Conservation (phyloP, 2,329 filamentous ascomycete genomes). For the Fonsecaea erecta region DNA sequence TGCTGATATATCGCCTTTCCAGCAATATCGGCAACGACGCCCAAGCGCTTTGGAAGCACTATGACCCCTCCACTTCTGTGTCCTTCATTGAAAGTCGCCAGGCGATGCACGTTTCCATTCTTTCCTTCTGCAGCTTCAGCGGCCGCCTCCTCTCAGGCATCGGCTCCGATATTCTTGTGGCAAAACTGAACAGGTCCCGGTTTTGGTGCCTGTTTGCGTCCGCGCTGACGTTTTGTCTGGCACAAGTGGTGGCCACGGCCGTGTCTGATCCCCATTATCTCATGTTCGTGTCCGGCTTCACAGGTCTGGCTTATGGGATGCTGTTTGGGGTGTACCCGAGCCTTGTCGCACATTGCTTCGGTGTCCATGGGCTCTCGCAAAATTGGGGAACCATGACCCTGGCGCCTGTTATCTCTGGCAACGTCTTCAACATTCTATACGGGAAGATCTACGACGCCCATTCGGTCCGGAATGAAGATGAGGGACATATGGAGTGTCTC, state of each 20-base stretch:
- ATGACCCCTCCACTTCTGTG: constrained; percentile 72
- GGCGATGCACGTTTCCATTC: constrained; percentile 88
- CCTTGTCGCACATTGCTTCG: constrained; percentile 86
- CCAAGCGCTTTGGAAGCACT: constrained; percentile 85
- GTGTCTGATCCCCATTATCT: constrained; percentile 79
- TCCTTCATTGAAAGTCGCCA: constrained; percentile 80
- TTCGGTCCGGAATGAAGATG: constrained; percentile 65
- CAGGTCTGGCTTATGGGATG: constrained; percentile 88
- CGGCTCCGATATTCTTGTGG: constrained; percentile 87
- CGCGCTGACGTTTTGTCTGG: constrained; percentile 74
- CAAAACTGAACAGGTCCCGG: constrained; percentile 76
- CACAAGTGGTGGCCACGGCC: constrained; percentile 75
- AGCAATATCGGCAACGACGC: constrained; percentile 94
- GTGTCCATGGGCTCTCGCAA: constrained; percentile 83
- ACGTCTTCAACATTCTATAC: constrained; percentile 92
- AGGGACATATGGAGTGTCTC: constrained; percentile 74
- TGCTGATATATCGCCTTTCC: constrained; percentile 7
- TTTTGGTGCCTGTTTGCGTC: constrained; percentile 89
- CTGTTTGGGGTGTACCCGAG: constrained; percentile 94
- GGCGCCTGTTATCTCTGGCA: constrained; percentile 82
- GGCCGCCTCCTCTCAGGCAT: constrained; percentile 83
- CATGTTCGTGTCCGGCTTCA: constrained; percentile 77
- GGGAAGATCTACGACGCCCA: constrained; percentile 82
- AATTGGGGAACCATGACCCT: constrained; percentile 98
- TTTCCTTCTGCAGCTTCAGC: constrained; percentile 85